Conservation (phyloP, 2,329 filamentous ascomycete species). For the Byssoonygena ceratinophila region DNA sequence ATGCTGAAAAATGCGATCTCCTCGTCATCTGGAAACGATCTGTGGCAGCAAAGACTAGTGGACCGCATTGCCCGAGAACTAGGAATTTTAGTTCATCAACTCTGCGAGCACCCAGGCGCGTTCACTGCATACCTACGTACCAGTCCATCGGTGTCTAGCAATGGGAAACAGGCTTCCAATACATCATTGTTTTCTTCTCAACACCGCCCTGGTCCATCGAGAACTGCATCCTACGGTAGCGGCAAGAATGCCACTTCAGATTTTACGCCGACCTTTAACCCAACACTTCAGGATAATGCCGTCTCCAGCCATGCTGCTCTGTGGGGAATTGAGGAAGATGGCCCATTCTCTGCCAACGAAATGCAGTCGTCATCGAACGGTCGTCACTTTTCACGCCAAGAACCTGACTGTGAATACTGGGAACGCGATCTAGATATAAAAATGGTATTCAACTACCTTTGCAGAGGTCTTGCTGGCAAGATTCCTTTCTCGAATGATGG, state of each 20-base stretch:
- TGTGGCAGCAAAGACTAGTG: conserved; percentile 53
- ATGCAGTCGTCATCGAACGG: background rate
- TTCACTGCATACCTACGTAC: conserved; percentile 70
- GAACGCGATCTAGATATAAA: conserved; percentile 83
- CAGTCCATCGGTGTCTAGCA: conserved; percentile 50
- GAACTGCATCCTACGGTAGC: conserved; percentile 18
- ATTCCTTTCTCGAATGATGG: conserved; percentile 29
- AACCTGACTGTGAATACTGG: conserved; percentile 69
- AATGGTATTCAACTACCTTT: conserved; percentile 81
- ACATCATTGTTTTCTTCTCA: background rate
- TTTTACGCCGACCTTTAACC: conserved; percentile 39
- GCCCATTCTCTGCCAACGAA: conserved; percentile 24
- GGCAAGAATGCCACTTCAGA: conserved; percentile 23
- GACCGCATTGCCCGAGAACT: conserved; percentile 80
- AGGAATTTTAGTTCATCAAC: conserved; percentile 67
- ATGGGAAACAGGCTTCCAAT: conserved; percentile 54
- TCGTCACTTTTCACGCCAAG: conserved; percentile 27
- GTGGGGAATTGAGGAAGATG: conserved; percentile 57
- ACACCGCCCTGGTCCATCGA: conserved; percentile 16
- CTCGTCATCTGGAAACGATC: conserved; percentile 22
- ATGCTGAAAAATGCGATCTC: conserved; percentile 26
- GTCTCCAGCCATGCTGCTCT: conserved; percentile 45
- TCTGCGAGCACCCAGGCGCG: conserved; percentile 77
- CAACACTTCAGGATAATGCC: conserved; percentile 37
- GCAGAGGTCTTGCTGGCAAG: conserved; percentile 56